Conservation (phyloP, 148 eudicot genomes). For the Amaranthus hypochondriacus region DNA sequence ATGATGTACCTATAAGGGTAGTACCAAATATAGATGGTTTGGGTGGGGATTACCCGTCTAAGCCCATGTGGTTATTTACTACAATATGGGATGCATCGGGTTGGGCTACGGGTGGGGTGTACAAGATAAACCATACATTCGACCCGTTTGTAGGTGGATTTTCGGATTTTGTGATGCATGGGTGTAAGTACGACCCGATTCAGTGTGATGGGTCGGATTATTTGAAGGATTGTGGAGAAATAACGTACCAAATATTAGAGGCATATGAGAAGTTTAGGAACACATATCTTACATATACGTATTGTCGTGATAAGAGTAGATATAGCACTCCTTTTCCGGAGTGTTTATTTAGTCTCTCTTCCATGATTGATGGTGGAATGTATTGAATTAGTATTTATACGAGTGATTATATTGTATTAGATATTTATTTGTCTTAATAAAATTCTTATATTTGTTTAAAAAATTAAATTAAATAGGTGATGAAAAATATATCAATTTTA, state of each 20-base stretch:
- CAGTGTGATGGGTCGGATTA: neutral
- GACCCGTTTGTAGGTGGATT: constrained; percentile 22
- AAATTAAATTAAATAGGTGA: no score
- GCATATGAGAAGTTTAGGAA: constrained; percentile 8
- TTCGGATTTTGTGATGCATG: constrained; percentile 22
- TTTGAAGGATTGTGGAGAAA: neutral
- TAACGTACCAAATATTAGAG: neutral
- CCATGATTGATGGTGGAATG: neutral
- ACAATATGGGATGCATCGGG: constrained; percentile 39
- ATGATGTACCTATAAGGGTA: constrained; percentile 29
- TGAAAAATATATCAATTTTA: no score
- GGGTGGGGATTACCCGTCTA: constrained; percentile 35
- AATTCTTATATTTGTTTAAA: no score
- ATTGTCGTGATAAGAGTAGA: constrained; percentile 16
- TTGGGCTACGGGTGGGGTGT: constrained; percentile 37
- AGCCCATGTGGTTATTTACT: constrained; percentile 36
- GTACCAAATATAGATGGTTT: constrained; percentile 14
- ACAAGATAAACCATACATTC: constrained; percentile 22
- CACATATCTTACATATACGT: constrained; percentile 12
- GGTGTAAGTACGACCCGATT: constrained; percentile 18
- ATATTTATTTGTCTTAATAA: no score
- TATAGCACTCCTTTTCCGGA: constrained; percentile 18
- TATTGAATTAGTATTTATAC: neutral
- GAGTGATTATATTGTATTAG: no score
- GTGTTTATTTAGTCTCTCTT: constrained; percentile 5